Conservation (phyloP, 176 grass and related monocot genomes). For the Phoenix roebelenii region DNA sequence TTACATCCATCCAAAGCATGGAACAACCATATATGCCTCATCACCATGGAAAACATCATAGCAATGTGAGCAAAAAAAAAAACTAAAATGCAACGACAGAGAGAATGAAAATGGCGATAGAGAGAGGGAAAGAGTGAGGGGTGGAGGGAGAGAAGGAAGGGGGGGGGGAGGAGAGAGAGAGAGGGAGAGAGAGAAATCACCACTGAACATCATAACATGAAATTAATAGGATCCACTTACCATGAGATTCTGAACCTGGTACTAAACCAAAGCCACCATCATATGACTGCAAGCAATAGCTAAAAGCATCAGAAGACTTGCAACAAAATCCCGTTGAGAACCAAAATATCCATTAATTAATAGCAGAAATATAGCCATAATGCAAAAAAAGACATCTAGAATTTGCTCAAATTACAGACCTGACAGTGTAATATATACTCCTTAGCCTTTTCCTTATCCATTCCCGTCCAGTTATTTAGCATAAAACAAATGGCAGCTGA, state of each 20-base stretch:
- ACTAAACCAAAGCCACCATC: slow-evolving; percentile 94
- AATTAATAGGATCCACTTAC: slow-evolving; percentile 27
- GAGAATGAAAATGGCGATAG: too few relatives aligned
- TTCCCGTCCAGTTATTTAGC: slow-evolving; percentile 80
- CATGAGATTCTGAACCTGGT: slow-evolving; percentile 94
- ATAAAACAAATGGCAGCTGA: slow-evolving; percentile 86
- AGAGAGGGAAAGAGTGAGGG: too few relatives aligned
- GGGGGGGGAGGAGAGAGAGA: too few relatives aligned
- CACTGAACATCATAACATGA: too few relatives aligned
- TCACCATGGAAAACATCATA: too few relatives aligned
- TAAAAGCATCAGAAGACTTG: slow-evolving; percentile 32
- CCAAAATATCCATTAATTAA: too few relatives aligned
- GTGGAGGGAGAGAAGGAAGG: too few relatives aligned
- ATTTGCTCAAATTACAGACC: slow-evolving; percentile 23
- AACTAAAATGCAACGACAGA: too few relatives aligned
- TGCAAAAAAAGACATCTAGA: neutral
- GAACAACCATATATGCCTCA: too few relatives aligned
- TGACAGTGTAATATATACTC: slow-evolving; percentile 80
- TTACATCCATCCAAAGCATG: too few relatives aligned
- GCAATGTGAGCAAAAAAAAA: too few relatives aligned
- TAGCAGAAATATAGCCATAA: neutral
- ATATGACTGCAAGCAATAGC: slow-evolving; percentile 58
- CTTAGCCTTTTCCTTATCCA: slow-evolving; percentile 72
- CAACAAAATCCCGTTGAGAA: neutral
- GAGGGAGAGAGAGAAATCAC: too few relatives aligned